phyloP scores from a whole-genome alignment of 1,284 basidiomycete genomes.

The Ustilago crameri region DNA sequence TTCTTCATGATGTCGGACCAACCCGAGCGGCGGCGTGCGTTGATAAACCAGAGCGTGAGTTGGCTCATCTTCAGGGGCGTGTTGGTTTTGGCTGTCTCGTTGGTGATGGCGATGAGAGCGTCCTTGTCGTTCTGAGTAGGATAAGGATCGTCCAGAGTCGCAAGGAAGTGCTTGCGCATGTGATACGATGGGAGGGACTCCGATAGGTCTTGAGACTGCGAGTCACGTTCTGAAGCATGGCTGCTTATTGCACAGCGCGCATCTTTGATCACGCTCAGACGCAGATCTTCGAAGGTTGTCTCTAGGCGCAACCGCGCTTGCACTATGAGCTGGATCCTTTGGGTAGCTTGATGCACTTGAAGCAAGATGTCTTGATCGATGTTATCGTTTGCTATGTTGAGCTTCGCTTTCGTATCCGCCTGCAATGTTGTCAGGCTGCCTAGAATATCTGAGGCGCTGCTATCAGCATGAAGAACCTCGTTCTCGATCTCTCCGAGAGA shows the following conservation, averaged over 20 bases:
- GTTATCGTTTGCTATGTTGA: too few relatives aligned
- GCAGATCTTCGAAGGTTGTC: not conserved
- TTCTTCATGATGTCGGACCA: conserved; percentile 58
- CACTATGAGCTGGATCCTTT: not conserved
- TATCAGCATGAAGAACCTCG: too few relatives aligned
- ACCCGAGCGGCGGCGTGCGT: conserved; percentile 62
- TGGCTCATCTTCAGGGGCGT: conserved; percentile 25
- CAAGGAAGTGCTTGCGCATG: conserved; percentile 61
- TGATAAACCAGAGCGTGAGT: conserved; percentile 66
- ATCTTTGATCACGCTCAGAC: not conserved
- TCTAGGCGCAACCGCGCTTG: not conserved
- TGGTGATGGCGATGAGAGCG: conserved; percentile 44
- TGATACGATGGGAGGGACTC: conserved; percentile 25
- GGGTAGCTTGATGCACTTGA: not conserved
- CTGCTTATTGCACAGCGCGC: not conserved
- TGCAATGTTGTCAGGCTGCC: too few relatives aligned
- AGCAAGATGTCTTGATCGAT: not conserved
- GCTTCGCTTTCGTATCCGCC: too few relatives aligned
- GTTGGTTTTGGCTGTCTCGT: conserved; percentile 18
- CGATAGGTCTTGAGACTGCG: conserved; percentile 2
- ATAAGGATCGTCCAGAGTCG: conserved; percentile 55
- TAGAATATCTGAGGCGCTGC: too few relatives aligned
- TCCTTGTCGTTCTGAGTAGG: conserved; percentile 50
- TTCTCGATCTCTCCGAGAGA: too few relatives aligned
- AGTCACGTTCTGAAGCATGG: not conserved